Evolutionary conservation across 495 filamentous ascomycete genomes (phyloP).

Genomic region (Penicillium flavigenum): DNA sequence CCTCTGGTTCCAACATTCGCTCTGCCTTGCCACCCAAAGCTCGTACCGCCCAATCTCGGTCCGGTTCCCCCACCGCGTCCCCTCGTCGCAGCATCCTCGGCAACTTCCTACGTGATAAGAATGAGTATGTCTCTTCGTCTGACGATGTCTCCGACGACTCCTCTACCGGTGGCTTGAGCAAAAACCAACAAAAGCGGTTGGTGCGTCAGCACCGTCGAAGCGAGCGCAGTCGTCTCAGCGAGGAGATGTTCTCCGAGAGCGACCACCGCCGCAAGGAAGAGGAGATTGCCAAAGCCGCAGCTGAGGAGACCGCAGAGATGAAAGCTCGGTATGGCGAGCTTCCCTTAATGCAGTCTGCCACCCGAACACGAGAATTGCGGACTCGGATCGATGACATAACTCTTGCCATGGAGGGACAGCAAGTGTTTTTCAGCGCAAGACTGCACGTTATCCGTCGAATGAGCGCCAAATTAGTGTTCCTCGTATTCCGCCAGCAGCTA

Average conservation of each 20-base stretch:
- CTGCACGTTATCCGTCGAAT: slow-evolving; percentile 81
- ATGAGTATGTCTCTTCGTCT: slow-evolving; percentile 43
- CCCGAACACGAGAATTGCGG: slow-evolving; percentile 39
- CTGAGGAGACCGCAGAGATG: slow-evolving; percentile 51
- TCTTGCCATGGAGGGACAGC: slow-evolving; percentile 61
- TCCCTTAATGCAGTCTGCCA: slow-evolving; percentile 51
- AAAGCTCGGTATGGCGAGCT: slow-evolving; percentile 60
- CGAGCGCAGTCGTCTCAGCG: slow-evolving; percentile 47
- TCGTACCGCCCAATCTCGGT: slow-evolving; percentile 21
- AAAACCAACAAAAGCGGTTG: slow-evolving; percentile 55
- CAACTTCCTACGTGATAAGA: slow-evolving; percentile 40
- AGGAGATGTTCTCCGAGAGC: slow-evolving; percentile 54
- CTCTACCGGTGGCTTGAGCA: slow-evolving; percentile 39
- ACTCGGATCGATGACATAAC: slow-evolving; percentile 53
- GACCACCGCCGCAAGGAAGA: slow-evolving; percentile 43
- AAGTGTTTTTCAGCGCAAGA: slow-evolving; percentile 73
- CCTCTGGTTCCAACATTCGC: slow-evolving; percentile 21
- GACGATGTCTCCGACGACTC: slow-evolving; percentile 52
- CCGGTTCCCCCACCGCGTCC: slow-evolving; percentile 22
- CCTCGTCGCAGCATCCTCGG: slow-evolving; percentile 45
- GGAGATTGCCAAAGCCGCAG: slow-evolving; percentile 40
- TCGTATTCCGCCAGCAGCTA: slow-evolving; percentile 80
- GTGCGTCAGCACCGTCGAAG: slow-evolving; percentile 44
- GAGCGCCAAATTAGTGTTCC: slow-evolving; percentile 84
- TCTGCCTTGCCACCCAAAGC: slow-evolving; percentile 18